Conservation (phyloP, 2,329 filamentous ascomycete species). For the Exophiala sp. region DNA sequence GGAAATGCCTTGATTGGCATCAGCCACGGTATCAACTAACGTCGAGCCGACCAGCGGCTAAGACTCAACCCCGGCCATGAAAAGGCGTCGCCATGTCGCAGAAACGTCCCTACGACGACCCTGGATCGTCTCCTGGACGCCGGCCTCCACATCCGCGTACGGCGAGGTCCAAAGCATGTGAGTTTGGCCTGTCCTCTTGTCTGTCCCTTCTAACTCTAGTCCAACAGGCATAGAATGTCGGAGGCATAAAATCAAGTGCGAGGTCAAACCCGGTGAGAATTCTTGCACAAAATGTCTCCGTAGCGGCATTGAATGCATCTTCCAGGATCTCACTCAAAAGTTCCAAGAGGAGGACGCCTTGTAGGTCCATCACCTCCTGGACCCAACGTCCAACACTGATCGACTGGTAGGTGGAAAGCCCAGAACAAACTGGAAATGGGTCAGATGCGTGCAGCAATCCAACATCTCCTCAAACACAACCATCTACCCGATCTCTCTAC, state of each 20-base stretch:
- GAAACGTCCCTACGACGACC: background rate
- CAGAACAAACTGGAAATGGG: conserved; percentile 39
- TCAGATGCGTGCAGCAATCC: conserved; percentile 42
- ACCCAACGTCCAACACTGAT: conserved; percentile 10
- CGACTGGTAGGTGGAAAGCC: conserved; percentile 40
- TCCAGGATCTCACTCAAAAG: conserved; percentile 53
- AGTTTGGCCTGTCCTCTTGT: background rate
- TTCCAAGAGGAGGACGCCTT: conserved; percentile 50
- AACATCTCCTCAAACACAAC: conserved; percentile 41
- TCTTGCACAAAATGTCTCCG: conserved; percentile 48
- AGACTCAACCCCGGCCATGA: background rate
- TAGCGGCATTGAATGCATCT: conserved; percentile 47
- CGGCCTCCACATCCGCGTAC: background rate
- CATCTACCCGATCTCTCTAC: conserved; percentile 37
- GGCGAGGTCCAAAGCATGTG: background rate
- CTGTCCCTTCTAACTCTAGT: background rate
- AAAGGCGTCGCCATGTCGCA: background rate
- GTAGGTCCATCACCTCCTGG: conserved; percentile 33
- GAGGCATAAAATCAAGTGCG: conserved; percentile 51
- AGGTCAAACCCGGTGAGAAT: conserved; percentile 43
- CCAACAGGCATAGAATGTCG: conserved; percentile 45
- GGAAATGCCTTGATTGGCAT: too few species aligned
- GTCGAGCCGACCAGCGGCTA: too few species aligned
- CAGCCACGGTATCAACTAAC: too few species aligned
- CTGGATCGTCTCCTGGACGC: background rate